phyloP scores from a whole-genome alignment of 2,329 filamentous ascomycete species.

The Sclerotinia borealis region DNA sequence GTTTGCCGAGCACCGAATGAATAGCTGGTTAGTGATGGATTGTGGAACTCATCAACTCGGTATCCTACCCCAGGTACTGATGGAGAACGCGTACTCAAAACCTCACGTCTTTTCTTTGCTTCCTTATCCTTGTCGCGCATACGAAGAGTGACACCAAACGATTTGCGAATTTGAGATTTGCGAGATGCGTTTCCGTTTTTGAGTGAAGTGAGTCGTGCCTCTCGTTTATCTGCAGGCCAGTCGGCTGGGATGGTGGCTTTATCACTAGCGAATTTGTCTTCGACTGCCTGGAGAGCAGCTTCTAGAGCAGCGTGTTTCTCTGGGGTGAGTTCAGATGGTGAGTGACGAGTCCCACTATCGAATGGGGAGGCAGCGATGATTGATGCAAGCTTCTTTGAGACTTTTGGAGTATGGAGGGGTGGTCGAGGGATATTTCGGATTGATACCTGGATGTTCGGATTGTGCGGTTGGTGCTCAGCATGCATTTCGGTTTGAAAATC shows the following conservation, averaged over 20 bases:
- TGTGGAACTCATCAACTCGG: neutral
- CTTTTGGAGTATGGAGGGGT: conserved; percentile 14
- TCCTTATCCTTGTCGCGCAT: conserved; percentile 27
- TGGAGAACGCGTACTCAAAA: neutral
- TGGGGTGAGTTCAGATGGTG: conserved; percentile 23
- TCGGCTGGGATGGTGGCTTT: conserved; percentile 12
- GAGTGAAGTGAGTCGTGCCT: conserved; percentile 16
- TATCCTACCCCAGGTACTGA: neutral
- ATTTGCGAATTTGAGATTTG: conserved; percentile 27
- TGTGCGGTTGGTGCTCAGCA: neutral
- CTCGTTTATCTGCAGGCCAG: conserved; percentile 12
- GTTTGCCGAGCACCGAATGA: neutral
- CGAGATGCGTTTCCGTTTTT: conserved; percentile 27
- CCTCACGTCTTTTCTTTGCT: conserved; percentile 8
- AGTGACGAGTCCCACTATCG: conserved; percentile 15
- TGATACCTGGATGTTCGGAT: neutral
- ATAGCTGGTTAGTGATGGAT: neutral
- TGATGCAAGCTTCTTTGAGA: conserved; percentile 1
- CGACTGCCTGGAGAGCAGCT: conserved; percentile 19
- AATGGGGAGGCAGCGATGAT: conserved; percentile 1
- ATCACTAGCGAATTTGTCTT: conserved; percentile 14
- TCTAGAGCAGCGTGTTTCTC: conserved; percentile 20
- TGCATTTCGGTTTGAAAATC: neutral
- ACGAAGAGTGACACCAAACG: conserved; percentile 27
- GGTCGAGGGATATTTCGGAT: conserved; percentile 12